Base-by-base conservation (phyloP, 345 rosid species). In the Hibiscus trionum region DNA sequence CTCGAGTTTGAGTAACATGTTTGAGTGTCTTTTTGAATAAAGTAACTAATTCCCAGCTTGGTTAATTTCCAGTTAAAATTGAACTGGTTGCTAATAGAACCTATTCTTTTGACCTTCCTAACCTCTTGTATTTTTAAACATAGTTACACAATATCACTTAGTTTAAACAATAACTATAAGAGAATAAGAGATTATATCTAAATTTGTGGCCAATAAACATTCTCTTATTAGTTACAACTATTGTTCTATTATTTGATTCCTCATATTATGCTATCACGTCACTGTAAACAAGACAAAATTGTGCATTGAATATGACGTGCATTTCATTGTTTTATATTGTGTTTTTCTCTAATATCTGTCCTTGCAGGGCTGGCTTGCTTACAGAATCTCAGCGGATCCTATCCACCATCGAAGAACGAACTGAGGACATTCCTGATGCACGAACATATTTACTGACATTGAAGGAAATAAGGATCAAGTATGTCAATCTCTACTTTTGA, bases 341-440 rank as follows among this genome's bases (percentile, higher is more conserved):
- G 17, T 62, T 50, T 17, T 5, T 16, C 35, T 50, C 69, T 10
- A 12, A 50, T 71, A 3, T 66, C 44, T 60, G 14, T 55, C 55
- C 66, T 49, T 47, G 2, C 91, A 96, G 99, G 96, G 95, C 97
- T 44, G 89, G 63, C 70, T 82, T 91, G 85, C 85, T 84, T 69
- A 87, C 99, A 3, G 98, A 93, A 77, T 89, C 99, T 12, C 85
- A 96, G 73, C 82, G 91, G 64, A 93, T 96, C 73, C 71, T 87
- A 47, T 78, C 72, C 64, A 83, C 94, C 27, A 93, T 96, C 57
- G 80, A 89, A 64, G 73, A 81, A 16, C 84, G 80, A 81, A 93
- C 97, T 24, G 76, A 75, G 61, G 94, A 84, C 29, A 89, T 93
- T 80, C 89, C 84, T 37, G 98, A 96, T 86, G 99, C 91, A 72